Evolutionary conservation across 2,329 filamentous ascomycete genomes (phyloP), one percentile per base, ranked within the genome.

Genomic region (Talaromyces atroroseus): DNA sequence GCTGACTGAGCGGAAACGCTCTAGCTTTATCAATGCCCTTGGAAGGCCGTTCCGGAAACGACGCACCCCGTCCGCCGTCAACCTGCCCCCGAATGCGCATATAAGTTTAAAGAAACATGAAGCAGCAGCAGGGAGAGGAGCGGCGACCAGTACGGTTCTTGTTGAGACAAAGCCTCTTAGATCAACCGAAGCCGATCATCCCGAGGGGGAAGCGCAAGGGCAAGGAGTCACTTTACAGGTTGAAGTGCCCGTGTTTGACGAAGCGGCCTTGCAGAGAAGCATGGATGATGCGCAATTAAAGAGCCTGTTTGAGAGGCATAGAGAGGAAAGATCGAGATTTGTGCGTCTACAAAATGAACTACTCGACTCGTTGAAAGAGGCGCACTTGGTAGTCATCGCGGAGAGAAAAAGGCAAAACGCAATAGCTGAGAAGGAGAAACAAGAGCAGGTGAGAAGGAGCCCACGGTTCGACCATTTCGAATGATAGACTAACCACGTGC

Each of bases 31-130:
- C 24, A 65, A 62, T 7, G 71, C 70, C 0, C 69, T 73, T 58
- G 69, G 65, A 7, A 68, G 66, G n/a, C 66, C 70, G 46, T 72
- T 72, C 52, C 67, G 70, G 38, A 73, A 66, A 59, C 68, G 63
- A 54, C 64, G 70, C 12, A 59, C 65, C 1, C 64, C 69, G 1
- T 69, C 70, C 12, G 59, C 61, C 0, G 60, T 68, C 11, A 51
- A 64, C 8, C 54, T 69, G 3, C 68, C 71, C 1, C 63, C 67
- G 0, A 61, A 65, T 34, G 63, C 68, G 20, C 66, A 65, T 18
- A 63, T 70, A 16, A 63, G 60, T 7, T 52, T 70, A 20, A 58
- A 66, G 8, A 67, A 63, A 12, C 59, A 62, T 3, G 63, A 67
- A 6, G n/a, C 38, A 40, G 36, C 36, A 16, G 38, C n/a, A 12